Percentiles rank a stretch among this genome's conserved stretches.
These are phyloP conservation scores for Pelargonium citronellum DNA, from an alignment of 441 rosid species.

Conservation along the genomic window DNA sequence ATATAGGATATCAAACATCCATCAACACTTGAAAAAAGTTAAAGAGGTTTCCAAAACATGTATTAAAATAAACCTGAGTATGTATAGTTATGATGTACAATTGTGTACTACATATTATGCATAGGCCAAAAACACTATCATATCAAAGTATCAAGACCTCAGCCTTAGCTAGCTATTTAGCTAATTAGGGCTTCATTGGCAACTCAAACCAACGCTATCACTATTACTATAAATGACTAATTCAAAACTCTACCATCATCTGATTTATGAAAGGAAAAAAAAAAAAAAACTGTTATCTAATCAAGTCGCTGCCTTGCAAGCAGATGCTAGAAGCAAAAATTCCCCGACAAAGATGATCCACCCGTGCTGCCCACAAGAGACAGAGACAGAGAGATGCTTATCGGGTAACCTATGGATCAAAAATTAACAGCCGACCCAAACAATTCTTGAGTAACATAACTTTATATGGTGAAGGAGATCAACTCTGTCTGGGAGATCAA, in stretches of 20 bases:
- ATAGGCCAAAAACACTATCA: background rate
- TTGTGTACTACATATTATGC: background rate
- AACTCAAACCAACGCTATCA: background rate
- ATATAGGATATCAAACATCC: background rate
- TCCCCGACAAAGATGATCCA: background rate
- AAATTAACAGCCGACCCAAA: background rate
- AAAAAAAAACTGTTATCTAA: background rate
- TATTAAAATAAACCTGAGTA: background rate
- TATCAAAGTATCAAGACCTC: slow-evolving; percentile 1
- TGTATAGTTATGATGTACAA: background rate
- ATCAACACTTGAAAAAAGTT: background rate
- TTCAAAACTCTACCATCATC: background rate
- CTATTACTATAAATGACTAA: slow-evolving; percentile 4
- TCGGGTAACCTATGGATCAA: background rate
- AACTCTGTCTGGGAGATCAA: slow-evolving; percentile 2
- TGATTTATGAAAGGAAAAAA: too few relatives aligned
- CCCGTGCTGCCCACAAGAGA: slow-evolving; percentile 2
- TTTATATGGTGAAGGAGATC: background rate
- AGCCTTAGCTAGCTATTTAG: slow-evolving; percentile 5
- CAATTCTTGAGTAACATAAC: background rate
- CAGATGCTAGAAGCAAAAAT: background rate
- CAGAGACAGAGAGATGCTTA: background rate
- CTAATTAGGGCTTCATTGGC: slow-evolving; percentile 2
- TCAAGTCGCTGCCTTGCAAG: background rate
- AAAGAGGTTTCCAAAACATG: background rate